Evolutionary conservation across 2,329 filamentous ascomycete species (phyloP).

Genomic region (Penicillium verrucosum): DNA sequence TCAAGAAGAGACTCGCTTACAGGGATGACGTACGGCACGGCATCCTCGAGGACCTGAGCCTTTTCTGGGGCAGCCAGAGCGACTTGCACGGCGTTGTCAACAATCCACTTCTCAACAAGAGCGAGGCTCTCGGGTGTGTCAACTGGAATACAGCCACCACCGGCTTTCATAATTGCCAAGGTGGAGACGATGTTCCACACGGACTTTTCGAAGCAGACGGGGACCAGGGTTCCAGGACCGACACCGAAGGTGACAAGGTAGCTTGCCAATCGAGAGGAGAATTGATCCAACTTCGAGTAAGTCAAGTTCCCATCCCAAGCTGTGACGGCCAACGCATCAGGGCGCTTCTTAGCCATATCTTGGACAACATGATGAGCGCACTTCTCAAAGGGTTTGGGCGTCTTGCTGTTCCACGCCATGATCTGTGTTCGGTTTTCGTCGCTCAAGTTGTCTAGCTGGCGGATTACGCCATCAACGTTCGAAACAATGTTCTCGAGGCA

Average conservation of each 20-base stretch:
- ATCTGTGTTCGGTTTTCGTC: slow-evolving; percentile 32
- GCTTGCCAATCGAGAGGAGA: slow-evolving; percentile 32
- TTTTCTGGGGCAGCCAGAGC: slow-evolving; percentile 40
- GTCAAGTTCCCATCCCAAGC: slow-evolving; percentile 35
- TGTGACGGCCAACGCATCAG: slow-evolving; percentile 29
- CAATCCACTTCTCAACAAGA: slow-evolving; percentile 38
- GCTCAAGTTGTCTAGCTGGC: slow-evolving; percentile 39
- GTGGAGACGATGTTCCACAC: slow-evolving; percentile 30
- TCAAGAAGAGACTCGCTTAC: slow-evolving; percentile 37
- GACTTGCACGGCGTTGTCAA: slow-evolving; percentile 40
- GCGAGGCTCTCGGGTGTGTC: slow-evolving; percentile 32
- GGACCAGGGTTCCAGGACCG: slow-evolving; percentile 26
- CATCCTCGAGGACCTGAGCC: slow-evolving; percentile 41
- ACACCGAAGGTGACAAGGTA: slow-evolving; percentile 32
- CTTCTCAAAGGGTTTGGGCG: slow-evolving; percentile 21
- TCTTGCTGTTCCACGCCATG: slow-evolving; percentile 29
- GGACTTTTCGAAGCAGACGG: slow-evolving; percentile 29
- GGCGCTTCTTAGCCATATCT: slow-evolving; percentile 21
- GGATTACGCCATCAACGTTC: slow-evolving; percentile 32
- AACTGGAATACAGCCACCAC: slow-evolving; percentile 35
- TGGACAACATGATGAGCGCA: slow-evolving; percentile 31
- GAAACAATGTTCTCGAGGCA: slow-evolving; percentile 40
- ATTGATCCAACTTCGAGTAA: slow-evolving; percentile 33
- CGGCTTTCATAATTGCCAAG: slow-evolving; percentile 31
- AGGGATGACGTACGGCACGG: slow-evolving; percentile 40